A percentile compares a stretch with the other conserved stretches of the same genome.
Evolutionary conservation across 345 rosid genomes (phyloP).

Genomic region (Citrus medica): DNA sequence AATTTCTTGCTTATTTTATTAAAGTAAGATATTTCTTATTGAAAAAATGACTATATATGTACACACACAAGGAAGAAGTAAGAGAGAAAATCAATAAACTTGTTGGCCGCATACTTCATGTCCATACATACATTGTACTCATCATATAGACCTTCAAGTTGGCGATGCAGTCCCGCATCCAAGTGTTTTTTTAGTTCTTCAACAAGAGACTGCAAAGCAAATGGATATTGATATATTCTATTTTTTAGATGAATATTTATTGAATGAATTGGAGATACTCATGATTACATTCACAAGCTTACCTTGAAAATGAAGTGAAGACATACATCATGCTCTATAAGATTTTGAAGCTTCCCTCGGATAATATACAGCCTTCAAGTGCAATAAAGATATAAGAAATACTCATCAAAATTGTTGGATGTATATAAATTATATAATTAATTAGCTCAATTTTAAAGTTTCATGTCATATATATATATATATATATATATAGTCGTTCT

Average conservation of each 20-base stretch:
- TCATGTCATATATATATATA: no score
- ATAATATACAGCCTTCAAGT: slow-evolving; percentile 47
- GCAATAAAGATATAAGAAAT: not conserved
- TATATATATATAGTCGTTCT: no score
- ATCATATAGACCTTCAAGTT: slow-evolving; percentile 32
- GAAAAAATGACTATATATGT: no score
- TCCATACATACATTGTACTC: slow-evolving; percentile 37
- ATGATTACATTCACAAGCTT: not conserved
- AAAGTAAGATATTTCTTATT: no score
- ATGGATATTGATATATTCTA: not conserved
- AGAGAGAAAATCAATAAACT: not conserved
- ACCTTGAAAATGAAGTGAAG: slow-evolving; percentile 45
- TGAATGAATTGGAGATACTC: not conserved
- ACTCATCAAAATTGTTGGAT: not conserved
- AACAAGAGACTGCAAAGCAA: slow-evolving; percentile 32
- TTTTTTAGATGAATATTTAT: not conserved
- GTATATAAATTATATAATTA: not conserved
- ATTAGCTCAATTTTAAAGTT: no score
- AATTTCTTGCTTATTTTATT: no score
- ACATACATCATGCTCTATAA: slow-evolving; percentile 54
- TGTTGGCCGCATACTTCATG: not conserved
- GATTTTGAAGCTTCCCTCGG: slow-evolving; percentile 50
- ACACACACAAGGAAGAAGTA: not conserved
- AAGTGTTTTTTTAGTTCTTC: slow-evolving; percentile 46
- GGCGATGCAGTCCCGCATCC: slow-evolving; percentile 27